Evolutionary conservation across 2,329 filamentous ascomycete genomes (phyloP).

Genomic region (Aspergillus luchuensis): DNA sequence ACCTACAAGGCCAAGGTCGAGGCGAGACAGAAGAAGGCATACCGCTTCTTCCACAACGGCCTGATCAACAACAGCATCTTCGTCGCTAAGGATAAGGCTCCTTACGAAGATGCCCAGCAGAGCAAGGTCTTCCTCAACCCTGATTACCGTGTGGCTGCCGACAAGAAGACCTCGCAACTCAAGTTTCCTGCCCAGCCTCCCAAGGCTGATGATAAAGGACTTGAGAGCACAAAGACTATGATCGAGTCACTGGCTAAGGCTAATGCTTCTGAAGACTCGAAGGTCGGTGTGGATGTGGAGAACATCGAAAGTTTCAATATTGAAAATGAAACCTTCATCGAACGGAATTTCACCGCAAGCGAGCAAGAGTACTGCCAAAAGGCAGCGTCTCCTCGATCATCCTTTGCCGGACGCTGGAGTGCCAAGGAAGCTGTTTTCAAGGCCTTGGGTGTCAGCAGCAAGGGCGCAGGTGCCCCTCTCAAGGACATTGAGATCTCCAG

Average conservation of each 20-base stretch:
- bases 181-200: conserved; percentile 71
- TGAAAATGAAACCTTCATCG: conserved; percentile 88
- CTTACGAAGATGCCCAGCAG: conserved; percentile 87
- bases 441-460: conserved; percentile 81
- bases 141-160: conserved; percentile 76
- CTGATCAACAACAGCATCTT: conserved; percentile 98
- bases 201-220: conserved; percentile 59
- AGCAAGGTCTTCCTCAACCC: conserved; percentile 91
- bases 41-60: conserved; percentile 97
- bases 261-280: conserved; percentile 64
- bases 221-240: conserved; percentile 69
- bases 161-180: conserved; percentile 84
- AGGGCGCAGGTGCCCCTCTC: conserved; percentile 84
- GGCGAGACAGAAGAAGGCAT: conserved; percentile 95
- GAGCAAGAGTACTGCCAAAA: conserved; percentile 87
- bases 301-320: conserved; percentile 85
- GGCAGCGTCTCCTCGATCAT: conserved; percentile 77
- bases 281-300: conserved; percentile 93
- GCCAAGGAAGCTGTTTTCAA: conserved; percentile 99
- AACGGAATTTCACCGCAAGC: conserved; percentile 85
- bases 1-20: conserved; percentile 86
- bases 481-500: conserved; percentile 92
- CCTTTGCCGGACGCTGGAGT: conserved; percentile 93
- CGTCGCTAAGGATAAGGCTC: conserved; percentile 88
- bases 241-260: conserved; percentile 75